A percentile compares a stretch with the other conserved stretches of the same genome.
Evolutionary conservation across 768 basidiomycete species (phyloP).

Genomic region (Rhodotorula babjevae): DNA sequence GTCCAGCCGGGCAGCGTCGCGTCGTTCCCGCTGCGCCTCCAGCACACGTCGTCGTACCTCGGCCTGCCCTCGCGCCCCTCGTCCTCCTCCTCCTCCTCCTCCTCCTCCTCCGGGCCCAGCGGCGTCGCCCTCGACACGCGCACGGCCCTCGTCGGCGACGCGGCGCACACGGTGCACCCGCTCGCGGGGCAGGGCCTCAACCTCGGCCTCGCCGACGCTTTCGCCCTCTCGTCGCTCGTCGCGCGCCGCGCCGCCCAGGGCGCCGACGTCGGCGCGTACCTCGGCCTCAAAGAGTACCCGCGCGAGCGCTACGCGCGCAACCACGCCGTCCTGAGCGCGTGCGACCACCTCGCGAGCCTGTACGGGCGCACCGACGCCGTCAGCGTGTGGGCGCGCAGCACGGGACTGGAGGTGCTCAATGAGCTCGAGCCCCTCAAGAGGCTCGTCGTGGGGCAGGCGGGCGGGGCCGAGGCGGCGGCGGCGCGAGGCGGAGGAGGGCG

Average conservation of each 20-base stretch:
- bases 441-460: conserved; percentile 76
- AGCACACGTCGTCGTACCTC: conserved; percentile 79
- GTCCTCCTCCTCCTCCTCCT: too few relatives aligned
- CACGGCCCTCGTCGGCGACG: conserved; percentile 88
- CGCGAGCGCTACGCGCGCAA: conserved; percentile 78
- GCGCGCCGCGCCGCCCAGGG: conserved; percentile 43
- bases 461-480: conserved; percentile 40
- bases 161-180: conserved; percentile 90
- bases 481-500: too few relatives aligned
- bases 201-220: conserved; percentile 54
- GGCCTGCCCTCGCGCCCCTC: too few relatives aligned
- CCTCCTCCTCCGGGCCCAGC: too few relatives aligned
- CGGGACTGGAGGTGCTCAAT: conserved; percentile 84
- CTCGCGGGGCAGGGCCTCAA: conserved; percentile 95
- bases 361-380: conserved; percentile 50
- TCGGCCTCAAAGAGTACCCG: conserved; percentile 66
- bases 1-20: conserved; percentile 72
- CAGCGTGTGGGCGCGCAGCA: conserved; percentile 75
- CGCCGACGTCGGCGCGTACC: conserved; percentile 59
- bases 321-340: conserved; percentile 73
- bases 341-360: conserved; percentile 85
- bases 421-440: conserved; percentile 78
- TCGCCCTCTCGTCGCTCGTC: not conserved
- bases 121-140: conserved; percentile 55
- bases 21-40: conserved; percentile 82